Percentiles rank a stretch among this genome's conserved stretches.
Evolutionary conservation across 495 filamentous ascomycete genomes (phyloP).

Genomic region (Poronia punctata): DNA sequence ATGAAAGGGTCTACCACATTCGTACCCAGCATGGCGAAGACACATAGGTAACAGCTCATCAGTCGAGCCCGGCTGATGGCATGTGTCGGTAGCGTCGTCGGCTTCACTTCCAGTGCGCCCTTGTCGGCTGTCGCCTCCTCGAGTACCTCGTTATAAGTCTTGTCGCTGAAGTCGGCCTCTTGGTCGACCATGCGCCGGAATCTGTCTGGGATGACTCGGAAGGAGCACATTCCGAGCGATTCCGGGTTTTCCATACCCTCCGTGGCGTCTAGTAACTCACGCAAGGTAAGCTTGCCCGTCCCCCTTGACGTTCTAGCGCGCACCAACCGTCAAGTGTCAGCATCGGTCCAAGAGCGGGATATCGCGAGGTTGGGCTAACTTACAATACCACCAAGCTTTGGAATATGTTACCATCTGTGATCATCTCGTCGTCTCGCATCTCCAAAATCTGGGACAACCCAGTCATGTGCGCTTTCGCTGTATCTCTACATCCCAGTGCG

Average conservation of each 20-base stretch:
- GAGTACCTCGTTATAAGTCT: slow-evolving; percentile 10
- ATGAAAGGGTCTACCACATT: slow-evolving; percentile 11
- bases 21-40: slow-evolving; percentile 11
- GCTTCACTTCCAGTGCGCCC: slow-evolving; percentile 4
- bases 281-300: slow-evolving; percentile 9
- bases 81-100: slow-evolving; percentile 7
- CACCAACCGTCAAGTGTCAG: not conserved
- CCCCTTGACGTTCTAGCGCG: slow-evolving; percentile 9
- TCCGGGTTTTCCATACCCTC: slow-evolving; percentile 11
- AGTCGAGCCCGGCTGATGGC: slow-evolving; percentile 9
- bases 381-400: slow-evolving; percentile 12
- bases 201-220: slow-evolving; percentile 8
- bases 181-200: slow-evolving; percentile 10
- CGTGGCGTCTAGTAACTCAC: slow-evolving; percentile 7
- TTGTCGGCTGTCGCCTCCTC: slow-evolving; percentile 3
- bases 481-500: slow-evolving; percentile 10
- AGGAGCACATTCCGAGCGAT: slow-evolving; percentile 11
- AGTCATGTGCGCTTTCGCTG: slow-evolving; percentile 11
- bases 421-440: slow-evolving; percentile 12
- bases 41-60: slow-evolving; percentile 11
- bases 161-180: slow-evolving; percentile 7
- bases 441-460: slow-evolving; percentile 10
- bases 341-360: too few species aligned
- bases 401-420: slow-evolving; percentile 11
- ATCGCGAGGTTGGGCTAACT: not conserved